phyloP scores from a whole-genome alignment of 768 basidiomycete genomes.

The Cubamyces lactineus region DNA sequence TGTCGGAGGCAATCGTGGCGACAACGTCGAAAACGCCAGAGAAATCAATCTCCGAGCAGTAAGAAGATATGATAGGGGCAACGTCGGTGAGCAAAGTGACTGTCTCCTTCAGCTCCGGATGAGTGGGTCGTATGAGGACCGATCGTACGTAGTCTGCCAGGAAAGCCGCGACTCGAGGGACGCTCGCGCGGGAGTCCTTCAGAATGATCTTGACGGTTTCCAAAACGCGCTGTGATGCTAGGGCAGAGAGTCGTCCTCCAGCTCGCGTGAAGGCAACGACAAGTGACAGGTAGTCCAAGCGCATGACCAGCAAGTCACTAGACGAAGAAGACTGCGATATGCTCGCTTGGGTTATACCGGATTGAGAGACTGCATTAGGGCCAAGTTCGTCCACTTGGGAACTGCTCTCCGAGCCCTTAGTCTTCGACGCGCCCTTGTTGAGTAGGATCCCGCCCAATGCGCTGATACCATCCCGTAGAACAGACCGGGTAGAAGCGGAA shows the following conservation, averaged over 20 bases:
- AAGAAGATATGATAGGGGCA: constrained; percentile 55
- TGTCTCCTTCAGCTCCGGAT: constrained; percentile 51
- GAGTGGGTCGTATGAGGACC: constrained; percentile 49
- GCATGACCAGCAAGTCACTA: constrained; percentile 60
- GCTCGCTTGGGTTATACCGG: constrained; percentile 31
- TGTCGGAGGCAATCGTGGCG: constrained; percentile 45
- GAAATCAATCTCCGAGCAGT: constrained; percentile 56
- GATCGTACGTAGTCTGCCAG: constrained; percentile 54
- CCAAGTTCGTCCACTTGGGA: constrained; percentile 22
- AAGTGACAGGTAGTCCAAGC: constrained; percentile 64
- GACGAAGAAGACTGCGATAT: constrained; percentile 50
- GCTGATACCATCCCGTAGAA: constrained; percentile 69
- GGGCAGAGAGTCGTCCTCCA: constrained; percentile 50
- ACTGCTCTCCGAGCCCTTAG: constrained; percentile 38
- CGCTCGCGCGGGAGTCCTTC: constrained; percentile 50
- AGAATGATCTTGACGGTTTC: constrained; percentile 61
- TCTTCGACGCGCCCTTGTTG: constrained; percentile 46
- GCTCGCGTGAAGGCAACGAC: constrained; percentile 51
- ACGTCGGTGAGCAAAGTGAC: constrained; percentile 57
- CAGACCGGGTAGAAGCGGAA: constrained; percentile 53
- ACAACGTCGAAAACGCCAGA: constrained; percentile 59
- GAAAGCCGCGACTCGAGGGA: constrained; percentile 51
- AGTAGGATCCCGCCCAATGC: constrained; percentile 62
- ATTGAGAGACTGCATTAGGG: constrained; percentile 26
- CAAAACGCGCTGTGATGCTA: constrained; percentile 47